These are phyloP conservation scores for Daldinia bambusicola DNA, from an alignment of 495 filamentous ascomycete genomes.

Conservation along the genomic window DNA sequence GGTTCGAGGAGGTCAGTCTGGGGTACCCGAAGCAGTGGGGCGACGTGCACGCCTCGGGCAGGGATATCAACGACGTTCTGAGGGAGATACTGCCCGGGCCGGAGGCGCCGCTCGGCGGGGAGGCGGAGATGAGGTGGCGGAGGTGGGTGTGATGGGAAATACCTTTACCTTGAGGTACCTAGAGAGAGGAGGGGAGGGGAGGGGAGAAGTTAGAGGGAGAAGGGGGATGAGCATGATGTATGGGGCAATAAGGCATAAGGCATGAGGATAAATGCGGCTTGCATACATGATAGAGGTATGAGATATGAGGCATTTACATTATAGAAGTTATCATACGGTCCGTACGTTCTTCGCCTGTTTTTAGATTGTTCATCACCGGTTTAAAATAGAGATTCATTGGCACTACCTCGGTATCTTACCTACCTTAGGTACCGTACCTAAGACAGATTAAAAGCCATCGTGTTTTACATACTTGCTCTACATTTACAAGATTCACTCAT, in stretches of 20 bases:
- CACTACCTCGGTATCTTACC: no score
- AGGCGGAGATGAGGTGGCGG: slow-evolving; percentile 40
- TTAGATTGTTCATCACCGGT: background rate
- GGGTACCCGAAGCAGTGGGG: slow-evolving; percentile 51
- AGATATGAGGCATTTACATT: background rate
- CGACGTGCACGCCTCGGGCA: slow-evolving; percentile 39
- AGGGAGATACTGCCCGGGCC: slow-evolving; percentile 50
- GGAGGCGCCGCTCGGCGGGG: slow-evolving; percentile 34
- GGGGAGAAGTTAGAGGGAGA: background rate
- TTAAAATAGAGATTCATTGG: no score
- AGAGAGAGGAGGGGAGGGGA: background rate
- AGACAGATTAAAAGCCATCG: no score
- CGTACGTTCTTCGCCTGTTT: background rate
- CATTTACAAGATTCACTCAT: no score
- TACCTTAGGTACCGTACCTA: no score
- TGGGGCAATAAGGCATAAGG: background rate
- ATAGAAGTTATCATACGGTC: background rate
- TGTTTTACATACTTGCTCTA: no score
- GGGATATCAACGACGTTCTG: slow-evolving; percentile 46
- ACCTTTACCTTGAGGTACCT: no score
- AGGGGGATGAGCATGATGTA: no score
- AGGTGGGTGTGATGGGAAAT: slow-evolving; percentile 37
- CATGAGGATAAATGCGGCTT: background rate
- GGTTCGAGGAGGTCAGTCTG: slow-evolving; percentile 50
- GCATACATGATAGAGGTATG: background rate